Evolutionary conservation across 2,329 filamentous ascomycete genomes (phyloP), one percentile per base, ranked within the genome.

Genomic region (Coniochaeta sp.): DNA sequence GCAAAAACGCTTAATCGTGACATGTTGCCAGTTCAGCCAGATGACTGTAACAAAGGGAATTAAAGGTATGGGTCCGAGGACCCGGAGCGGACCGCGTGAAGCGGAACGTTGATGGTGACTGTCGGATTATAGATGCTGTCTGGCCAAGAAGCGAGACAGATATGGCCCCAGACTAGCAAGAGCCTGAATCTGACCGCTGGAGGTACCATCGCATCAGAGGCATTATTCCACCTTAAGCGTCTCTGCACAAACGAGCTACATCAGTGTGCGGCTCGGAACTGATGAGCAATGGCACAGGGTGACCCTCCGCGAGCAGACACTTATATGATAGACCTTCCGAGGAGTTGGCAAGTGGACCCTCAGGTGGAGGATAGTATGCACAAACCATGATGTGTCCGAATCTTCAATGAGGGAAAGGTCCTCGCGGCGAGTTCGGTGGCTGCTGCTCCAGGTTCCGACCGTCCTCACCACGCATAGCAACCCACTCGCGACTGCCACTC

Each of bases 401-500:
- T 5, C 19, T 52, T 57, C 54, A 57, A 36, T 31, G 54, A 38
- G 54, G 47, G 33, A 34, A 57, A 8, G 54, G 34, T 22, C 54
- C 47, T 31, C 47, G 47, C 1, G 47, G 47, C 6, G 47, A 52
- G 14, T 17, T 52, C 6, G 47, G 47, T 12, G 47, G 47, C 26
- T 52, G 47, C 14, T 52, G 47, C 9, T 47, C 43, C 22, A 52
- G 22, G 47, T 52, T 52, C 47, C 58, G 63, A 17, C 69, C 71
- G 54, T 71, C 70, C 64, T 74, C 72, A 34, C 71, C 70, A 14
- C 72, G 71, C 9, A 70, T 69, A n/a, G 72, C 69, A 16, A 72
- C 68, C 72, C 72, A 74, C 55, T 73, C 72, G 19, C 71, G 66
- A 50, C 71, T 74, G 44, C 72, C 72, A 58, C 70, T 74, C 62